Base-by-base conservation (phyloP, 2,329 filamentous ascomycete genomes). In the Aureobasidium musti region DNA sequence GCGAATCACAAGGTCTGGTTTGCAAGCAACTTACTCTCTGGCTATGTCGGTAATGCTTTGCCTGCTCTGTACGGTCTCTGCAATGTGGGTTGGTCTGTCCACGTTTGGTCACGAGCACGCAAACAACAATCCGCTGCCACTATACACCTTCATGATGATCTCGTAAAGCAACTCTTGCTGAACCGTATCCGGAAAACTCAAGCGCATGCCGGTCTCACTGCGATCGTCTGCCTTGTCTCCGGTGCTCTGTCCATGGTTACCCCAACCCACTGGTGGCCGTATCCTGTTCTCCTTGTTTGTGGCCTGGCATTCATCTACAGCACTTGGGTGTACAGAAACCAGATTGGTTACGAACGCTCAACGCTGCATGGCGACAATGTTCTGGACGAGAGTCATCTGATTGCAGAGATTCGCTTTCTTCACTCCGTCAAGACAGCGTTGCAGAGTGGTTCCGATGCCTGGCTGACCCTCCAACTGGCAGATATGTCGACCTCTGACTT, bases 41-140 rank as follows among this genome's bases (percentile, higher is more conserved):
- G 84, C 1, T 86, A 85, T 67, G 76, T 86, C 21, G 84, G 84
- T 2, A 86, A 86, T 67, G 75, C 79, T 0, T 79, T 82, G 1
- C 79, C 82, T 2, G 82, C 82, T 0, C 28, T 81, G 0, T 86
- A 81, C 54, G 84, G 82, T 2, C 61, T 85, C 0, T 64, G 80
- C 49, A 86, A 84, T 70, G 77, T 79, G 0, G 60, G 74, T 5
- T 86, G 83, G 84, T 82, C 82, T 0, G 69, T 69, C 0, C 81
- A 78, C 67, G 73, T 86, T 1, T 79, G 78, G 35, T 56, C 63
- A 1, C 78, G 80, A 17, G 82, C 82, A 37, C 74, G 75, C 14
- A 69, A 70, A 0, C 82, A 84, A 28, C 71, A 75, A 10, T 21
- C 28, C 11, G 61, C 47, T 1, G 33, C 4, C n/a, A 21, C 13